A percentile compares a stretch with the other conserved stretches of the same genome.
phyloP scores from a whole-genome alignment of 2,329 filamentous ascomycete genomes.

The Aaosphaeria arxii region DNA sequence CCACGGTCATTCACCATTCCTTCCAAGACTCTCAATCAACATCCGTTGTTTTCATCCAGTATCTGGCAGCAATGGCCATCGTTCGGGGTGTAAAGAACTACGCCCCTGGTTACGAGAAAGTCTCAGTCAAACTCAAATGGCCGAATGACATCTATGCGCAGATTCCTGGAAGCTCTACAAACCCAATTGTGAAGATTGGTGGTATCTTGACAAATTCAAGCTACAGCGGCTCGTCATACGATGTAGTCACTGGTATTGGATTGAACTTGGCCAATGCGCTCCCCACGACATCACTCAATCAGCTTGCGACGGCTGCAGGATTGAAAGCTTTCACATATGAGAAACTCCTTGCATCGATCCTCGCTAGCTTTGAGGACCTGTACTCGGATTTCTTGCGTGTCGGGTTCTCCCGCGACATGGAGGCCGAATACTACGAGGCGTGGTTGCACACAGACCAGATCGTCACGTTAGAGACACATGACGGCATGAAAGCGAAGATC shows the following conservation, averaged over 20 bases:
- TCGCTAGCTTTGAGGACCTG: constrained; percentile 73
- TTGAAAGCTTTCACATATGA: constrained; percentile 66
- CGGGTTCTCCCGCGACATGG: constrained; percentile 73
- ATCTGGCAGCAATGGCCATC: constrained; percentile 83
- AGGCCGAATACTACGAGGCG: constrained; percentile 60
- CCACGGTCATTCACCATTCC: constrained; percentile 80
- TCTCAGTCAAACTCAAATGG: constrained; percentile 92
- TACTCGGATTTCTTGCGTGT: constrained; percentile 71
- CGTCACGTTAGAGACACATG: constrained; percentile 76
- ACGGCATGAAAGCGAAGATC: constrained; percentile 70
- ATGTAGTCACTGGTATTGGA: constrained; percentile 77
- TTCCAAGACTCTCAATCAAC: constrained; percentile 67
- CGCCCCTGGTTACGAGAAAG: constrained; percentile 66
- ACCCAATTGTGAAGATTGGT: constrained; percentile 78
- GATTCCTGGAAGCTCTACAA: constrained; percentile 49
- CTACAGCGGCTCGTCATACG: constrained; percentile 74
- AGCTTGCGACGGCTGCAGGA: constrained; percentile 53
- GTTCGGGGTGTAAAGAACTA: constrained; percentile 81
- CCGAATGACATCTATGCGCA: constrained; percentile 77
- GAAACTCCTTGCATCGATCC: constrained; percentile 74
- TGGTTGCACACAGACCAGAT: constrained; percentile 75
- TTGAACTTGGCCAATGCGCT: constrained; percentile 80
- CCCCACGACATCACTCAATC: constrained; percentile 83
- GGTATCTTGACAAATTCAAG: constrained; percentile 89
- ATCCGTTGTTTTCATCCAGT: constrained; percentile 91